Percentiles rank a stretch among this genome's conserved stretches.
phyloP scores from a whole-genome alignment of 345 rosid genomes.

The Linum tenue region DNA sequence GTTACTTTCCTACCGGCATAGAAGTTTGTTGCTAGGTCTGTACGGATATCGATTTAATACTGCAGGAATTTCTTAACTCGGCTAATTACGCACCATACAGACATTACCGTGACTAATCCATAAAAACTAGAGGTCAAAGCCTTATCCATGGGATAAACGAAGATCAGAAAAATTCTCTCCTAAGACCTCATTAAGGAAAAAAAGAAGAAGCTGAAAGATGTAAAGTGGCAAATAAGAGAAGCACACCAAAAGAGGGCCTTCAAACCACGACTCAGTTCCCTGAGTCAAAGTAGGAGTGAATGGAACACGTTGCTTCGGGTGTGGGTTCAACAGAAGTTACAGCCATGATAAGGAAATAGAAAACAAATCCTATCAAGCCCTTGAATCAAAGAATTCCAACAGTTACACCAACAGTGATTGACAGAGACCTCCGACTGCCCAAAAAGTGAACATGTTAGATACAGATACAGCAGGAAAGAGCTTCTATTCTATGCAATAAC shows the following conservation, averaged over 20 bases:
- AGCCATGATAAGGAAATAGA: conserved; percentile 79
- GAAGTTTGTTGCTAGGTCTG: neutral
- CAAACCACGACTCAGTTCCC: conserved; percentile 63
- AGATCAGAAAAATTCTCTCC: neutral
- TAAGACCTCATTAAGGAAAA: no score
- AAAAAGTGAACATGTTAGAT: neutral
- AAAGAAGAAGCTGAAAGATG: neutral
- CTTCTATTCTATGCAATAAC: no score
- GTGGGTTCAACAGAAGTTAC: conserved; percentile 74
- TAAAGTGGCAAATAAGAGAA: conserved; percentile 1
- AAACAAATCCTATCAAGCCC: conserved; percentile 65
- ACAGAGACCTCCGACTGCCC: conserved; percentile 89
- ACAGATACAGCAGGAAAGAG: no score
- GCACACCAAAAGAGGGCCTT: conserved; percentile 86
- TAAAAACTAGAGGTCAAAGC: neutral
- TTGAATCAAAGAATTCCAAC: conserved; percentile 87
- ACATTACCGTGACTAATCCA: no score
- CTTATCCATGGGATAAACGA: neutral
- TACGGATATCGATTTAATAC: no score
- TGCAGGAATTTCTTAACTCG: neutral
- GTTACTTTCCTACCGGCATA: neutral
- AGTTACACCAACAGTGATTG: no score
- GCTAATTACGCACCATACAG: neutral
- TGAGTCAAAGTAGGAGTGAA: conserved; percentile 62
- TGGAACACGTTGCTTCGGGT: conserved; percentile 74